Percentiles rank a stretch among this genome's conserved stretches.
Evolutionary conservation across 331 rosid species (phyloP).

Genomic region (Spiraea crenata): DNA sequence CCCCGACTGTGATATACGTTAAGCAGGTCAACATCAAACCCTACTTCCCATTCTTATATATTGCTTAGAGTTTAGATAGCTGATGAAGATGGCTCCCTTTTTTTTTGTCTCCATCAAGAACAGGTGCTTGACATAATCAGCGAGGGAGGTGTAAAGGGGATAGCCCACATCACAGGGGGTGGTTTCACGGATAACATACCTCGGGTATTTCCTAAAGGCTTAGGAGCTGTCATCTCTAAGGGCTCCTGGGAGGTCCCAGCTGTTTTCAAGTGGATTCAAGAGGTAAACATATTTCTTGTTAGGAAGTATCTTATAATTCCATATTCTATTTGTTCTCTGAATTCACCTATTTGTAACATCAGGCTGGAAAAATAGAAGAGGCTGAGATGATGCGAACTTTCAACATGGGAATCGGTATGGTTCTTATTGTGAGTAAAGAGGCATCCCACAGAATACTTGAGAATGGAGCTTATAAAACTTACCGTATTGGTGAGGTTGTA

Average conservation of each 20-base stretch:
- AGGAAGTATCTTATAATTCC: not conserved
- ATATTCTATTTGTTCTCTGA: not conserved
- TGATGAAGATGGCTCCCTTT: not conserved
- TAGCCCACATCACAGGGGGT: constrained; percentile 90
- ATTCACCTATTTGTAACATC: constrained; percentile 11
- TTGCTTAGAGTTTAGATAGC: not conserved
- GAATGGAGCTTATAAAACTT: constrained; percentile 34
- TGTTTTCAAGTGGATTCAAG: constrained; percentile 84
- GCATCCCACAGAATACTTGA: constrained; percentile 54
- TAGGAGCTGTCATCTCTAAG: constrained; percentile 60
- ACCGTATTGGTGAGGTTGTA: constrained; percentile 72
- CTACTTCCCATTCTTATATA: not conserved
- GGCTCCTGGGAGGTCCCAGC: constrained; percentile 72
- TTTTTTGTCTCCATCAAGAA: constrained; percentile 6
- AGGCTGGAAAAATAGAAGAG: constrained; percentile 82
- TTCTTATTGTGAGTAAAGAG: constrained; percentile 71
- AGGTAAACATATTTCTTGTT: constrained; percentile 45
- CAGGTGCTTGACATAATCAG: constrained; percentile 75
- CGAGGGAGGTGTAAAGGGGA: constrained; percentile 83
- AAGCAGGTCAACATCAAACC: constrained; percentile 60
- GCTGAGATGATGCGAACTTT: constrained; percentile 81
- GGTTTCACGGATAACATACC: constrained; percentile 95
- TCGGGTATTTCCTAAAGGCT: constrained; percentile 82
- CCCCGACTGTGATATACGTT: constrained; percentile 83
- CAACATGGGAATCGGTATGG: constrained; percentile 96